Base-by-base conservation (phyloP, 305 asterid genomes). In the Fraxinus platypoda region DNA sequence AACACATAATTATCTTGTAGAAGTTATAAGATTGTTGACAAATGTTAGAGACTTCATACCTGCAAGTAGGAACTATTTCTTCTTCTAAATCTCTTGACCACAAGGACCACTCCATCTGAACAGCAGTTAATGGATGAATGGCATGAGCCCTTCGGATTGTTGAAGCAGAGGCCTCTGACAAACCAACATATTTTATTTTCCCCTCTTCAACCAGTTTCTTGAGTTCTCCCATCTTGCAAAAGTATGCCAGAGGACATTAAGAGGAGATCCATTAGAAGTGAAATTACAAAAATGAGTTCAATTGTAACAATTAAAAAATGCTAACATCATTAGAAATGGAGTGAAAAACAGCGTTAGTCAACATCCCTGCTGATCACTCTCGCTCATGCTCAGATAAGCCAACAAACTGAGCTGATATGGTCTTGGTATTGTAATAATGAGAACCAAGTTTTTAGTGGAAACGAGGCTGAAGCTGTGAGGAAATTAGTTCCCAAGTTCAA, bases 121-220 rank as follows among this genome's bases (percentile, higher is more conserved):
- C 76, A 8, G 87, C 85, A 8, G 89, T 81, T 33, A 86, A 12
- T 9, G 86, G 89, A 66, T 84, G 86, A 79, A 84, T 74, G 2
- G 87, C 86, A 30, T 86, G 89, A 75, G 87, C 89, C 75, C 89
- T 81, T 86, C 64, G 82, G 72, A 86, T 86, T n/a, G 89, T 86
- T 5, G 85, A 54, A 35, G 86, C 68, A 0, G 84, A 84, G 0
- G 90, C 90, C 76, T 87, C 88, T n/a, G 87, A 86, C 1, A 86
- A 54, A 2, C 85, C 89, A 12, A 86, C 31, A 15, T 84, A 73
- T 72, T 79, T 87, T 19, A 87, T 37, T 43, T 87, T 87, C 28
- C 90, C 90, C 80, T 84, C 88, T 85, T 87, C 85, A 34, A 84
- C 85, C 23, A 87, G 80, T 34, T 87, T 84, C 33, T 80, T 80